These are phyloP conservation scores for Coemansia sp. DNA, from an alignment of 192 early-diverging fungal species.

Conservation along the genomic window DNA sequence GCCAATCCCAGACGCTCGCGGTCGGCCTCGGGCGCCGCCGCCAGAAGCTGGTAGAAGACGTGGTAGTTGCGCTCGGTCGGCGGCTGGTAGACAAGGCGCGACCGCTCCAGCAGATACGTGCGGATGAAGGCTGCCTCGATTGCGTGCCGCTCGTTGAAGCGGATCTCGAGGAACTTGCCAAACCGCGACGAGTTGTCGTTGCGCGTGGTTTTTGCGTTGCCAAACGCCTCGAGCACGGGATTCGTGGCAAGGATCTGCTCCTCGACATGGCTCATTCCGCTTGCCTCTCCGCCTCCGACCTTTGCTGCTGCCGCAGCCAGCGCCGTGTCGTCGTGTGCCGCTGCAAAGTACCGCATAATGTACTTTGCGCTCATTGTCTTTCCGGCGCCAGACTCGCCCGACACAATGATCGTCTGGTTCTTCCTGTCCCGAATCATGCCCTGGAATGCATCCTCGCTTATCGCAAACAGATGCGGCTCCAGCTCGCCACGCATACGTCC, in stretches of 20 bases:
- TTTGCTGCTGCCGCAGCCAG: slow-evolving; percentile 14
- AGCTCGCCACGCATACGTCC: slow-evolving; percentile 91
- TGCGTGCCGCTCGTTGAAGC: slow-evolving; percentile 79
- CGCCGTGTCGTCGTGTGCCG: slow-evolving; percentile 62
- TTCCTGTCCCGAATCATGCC: slow-evolving; percentile 89
- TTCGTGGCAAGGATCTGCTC: slow-evolving; percentile 92
- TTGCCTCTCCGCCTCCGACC: slow-evolving; percentile 19
- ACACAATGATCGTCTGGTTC: slow-evolving; percentile 98
- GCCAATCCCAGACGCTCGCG: slow-evolving; percentile 25
- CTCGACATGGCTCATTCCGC: slow-evolving; percentile 57
- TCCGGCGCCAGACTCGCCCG: slow-evolving; percentile 95
- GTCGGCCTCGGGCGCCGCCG: slow-evolving; percentile 74
- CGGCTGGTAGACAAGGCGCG: slow-evolving; percentile 93
- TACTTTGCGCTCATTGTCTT: slow-evolving; percentile 96
- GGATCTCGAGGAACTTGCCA: slow-evolving; percentile 98
- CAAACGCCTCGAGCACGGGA: slow-evolving; percentile 99
- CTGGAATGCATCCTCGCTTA: slow-evolving; percentile 97
- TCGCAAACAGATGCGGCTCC: slow-evolving; percentile 98
- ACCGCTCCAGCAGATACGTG: slow-evolving; percentile 95
- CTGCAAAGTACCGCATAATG: slow-evolving; percentile 97
- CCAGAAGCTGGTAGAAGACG: slow-evolving; percentile 99
- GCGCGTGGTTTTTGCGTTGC: slow-evolving; percentile 98
- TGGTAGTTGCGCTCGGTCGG: slow-evolving; percentile 95
- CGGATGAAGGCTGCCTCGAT: slow-evolving; percentile 95
- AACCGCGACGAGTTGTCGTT: slow-evolving; percentile 99